Base-by-base conservation (phyloP, 78 protist genomes). In the Anaeramoeba ignava region DNA sequence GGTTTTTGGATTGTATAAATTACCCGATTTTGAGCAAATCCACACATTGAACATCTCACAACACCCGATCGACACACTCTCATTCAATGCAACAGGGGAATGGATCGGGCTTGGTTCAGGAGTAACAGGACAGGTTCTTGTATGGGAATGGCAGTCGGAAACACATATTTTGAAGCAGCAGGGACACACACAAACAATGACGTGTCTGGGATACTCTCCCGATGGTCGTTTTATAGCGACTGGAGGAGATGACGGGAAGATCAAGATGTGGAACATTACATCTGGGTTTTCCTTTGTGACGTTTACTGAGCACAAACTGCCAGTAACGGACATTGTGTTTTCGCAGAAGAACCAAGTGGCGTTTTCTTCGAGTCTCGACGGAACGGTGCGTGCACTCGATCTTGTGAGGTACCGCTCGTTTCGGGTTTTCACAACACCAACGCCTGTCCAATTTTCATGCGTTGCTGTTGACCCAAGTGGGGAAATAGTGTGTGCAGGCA, bases 81-180 rank as follows among this genome's bases (percentile, higher is more conserved):
- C 91, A 12, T 39, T 95, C 87, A 92, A 90, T 83, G 31, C 85
- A 3, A 67, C 89, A 23, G 97, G 97, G 83, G 96, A 94, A 37
- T 95, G 96, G 97, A 82, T 96, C 78, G 98, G 96, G 23, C 89
- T 96, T 3, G 97, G 93, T 33, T 73, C 84, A 37, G 80, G 78
- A 3, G 42, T 41, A n/a, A 79, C 85, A 12, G 96, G 96, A 0
- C 96, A 94, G 84, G 88, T 96, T 23, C 83, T 94, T 23, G 98
- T 95, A 37, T 95, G 98, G 98, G 98, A 95, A 78, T 95, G 98
- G 98, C 84, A 86, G 73, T 84, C 94, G 1, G 98, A 95, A 82
- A 87, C 94, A 17, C 91, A 89, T 39, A 85, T 92, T 3, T 78
- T 92, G 54, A 87, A 85, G 78, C 92, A 93, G 83, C 90, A 88